Base-by-base conservation (phyloP, 305 asterid species). In the Solanum hybrid region DNA sequence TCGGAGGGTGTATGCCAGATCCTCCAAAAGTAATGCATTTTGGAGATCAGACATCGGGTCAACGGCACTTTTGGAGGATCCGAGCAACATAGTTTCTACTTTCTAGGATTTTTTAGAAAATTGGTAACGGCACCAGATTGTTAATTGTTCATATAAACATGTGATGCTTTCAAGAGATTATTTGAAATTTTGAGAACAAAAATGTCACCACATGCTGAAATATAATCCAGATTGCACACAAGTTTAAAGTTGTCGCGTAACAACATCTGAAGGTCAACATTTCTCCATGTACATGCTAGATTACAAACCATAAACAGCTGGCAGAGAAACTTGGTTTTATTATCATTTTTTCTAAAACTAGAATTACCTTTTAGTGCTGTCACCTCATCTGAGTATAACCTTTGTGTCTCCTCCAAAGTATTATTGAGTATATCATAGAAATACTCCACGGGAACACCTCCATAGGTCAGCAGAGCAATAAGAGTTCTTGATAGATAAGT, bases 321-420 rank as follows among this genome's bases (percentile, higher is more conserved):
- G 75, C 31, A 84, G 9, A 51, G 60, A 71, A 10, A 40, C 69
- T 4, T 80, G 10, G 27, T 82, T 81, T 15, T 82, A 82, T 42
- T 42, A 5, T 82, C 24, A 14, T 14, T 4, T 40, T 45, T 17
- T 17, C 19, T 82, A 29, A 81, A 45, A 29, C 73, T 27, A 45
- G 40, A 82, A 45, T 45, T 82, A 97, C 99, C 99, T 94, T 92
- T 96, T 8, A 97, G 77, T 29, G 99, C 98, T 40, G 94, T 93
- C 32, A 92, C 93, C 91, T 29, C 92, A 81, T 92, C 82, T 37
- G 95, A 86, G 92, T 91, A 95, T 79, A 94, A 91, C 37, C 89
- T 93, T 77, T 80, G 93, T 34, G 94, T 91, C 80, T 95, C 97
- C 87, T 94, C 94, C 90, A 97, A 91, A 72, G 95, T 94, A 86